Evolutionary conservation across 2,329 filamentous ascomycete genomes (phyloP).

Genomic region (Cordyceps tenuipes): DNA sequence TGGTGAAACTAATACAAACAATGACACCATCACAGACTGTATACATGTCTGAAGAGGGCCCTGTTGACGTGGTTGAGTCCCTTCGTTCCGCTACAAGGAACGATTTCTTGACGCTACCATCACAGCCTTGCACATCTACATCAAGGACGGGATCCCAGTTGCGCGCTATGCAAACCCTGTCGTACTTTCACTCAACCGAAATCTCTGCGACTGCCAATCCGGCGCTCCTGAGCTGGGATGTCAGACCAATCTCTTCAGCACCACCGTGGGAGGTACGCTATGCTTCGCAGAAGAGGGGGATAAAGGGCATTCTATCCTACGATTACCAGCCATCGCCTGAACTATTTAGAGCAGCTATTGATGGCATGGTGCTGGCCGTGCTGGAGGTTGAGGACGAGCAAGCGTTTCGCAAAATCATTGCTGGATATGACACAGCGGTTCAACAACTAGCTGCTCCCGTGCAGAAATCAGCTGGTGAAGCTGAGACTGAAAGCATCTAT

Average conservation of each 20-base stretch:
- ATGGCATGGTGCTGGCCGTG: conserved; percentile 61
- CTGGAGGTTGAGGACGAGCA: conserved; percentile 48
- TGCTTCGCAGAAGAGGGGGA: conserved; percentile 37
- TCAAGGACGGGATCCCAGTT: conserved; percentile 57
- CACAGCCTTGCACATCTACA: conserved; percentile 47
- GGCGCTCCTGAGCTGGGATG: conserved; percentile 36
- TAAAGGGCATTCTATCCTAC: conserved; percentile 61
- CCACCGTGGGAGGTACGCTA: conserved; percentile 58
- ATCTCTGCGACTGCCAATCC: background rate
- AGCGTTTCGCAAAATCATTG: conserved; percentile 36
- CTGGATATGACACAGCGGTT: background rate
- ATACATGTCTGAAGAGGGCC: conserved; percentile 60
- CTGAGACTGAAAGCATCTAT: conserved; percentile 9
- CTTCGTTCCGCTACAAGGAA: conserved; percentile 38
- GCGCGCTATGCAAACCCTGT: conserved; percentile 68
- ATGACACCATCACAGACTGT: conserved; percentile 54
- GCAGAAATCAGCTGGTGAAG: background rate
- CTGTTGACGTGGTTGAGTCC: conserved; percentile 45
- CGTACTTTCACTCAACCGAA: conserved; percentile 57
- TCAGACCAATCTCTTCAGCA: conserved; percentile 45
- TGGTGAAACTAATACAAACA: conserved; percentile 47
- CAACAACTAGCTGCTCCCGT: background rate
- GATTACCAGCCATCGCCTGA: conserved; percentile 52
- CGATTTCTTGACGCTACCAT: conserved; percentile 46
- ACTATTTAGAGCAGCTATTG: conserved; percentile 55